phyloP scores from a whole-genome alignment of 1,139 yeast genomes.

The Pichia sp. region DNA sequence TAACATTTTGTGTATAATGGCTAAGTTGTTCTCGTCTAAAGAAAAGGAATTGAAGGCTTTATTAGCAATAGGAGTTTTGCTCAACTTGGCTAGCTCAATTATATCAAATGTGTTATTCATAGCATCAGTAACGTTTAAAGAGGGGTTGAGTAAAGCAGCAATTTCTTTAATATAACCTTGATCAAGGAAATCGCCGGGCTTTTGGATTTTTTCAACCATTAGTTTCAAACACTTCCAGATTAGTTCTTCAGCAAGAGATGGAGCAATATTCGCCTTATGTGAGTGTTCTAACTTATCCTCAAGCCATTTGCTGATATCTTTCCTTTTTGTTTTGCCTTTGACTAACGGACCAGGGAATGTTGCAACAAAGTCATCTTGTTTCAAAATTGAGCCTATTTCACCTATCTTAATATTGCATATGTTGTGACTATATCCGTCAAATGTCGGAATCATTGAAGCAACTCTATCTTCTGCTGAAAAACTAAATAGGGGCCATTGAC shows the following conservation, averaged over 20 bases:
- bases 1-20: conserved; percentile 36
- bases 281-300: conserved; percentile 33
- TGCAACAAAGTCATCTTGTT: conserved; percentile 23
- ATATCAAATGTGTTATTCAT: conserved; percentile 20
- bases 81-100: conserved; percentile 16
- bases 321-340: conserved; percentile 53
- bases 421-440: conserved; percentile 30
- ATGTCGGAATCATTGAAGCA: conserved; percentile 44
- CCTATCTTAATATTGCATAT: conserved; percentile 31
- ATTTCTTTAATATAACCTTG: conserved; percentile 22
- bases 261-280: conserved; percentile 13
- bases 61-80: conserved; percentile 14
- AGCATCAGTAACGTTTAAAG: conserved; percentile 16
- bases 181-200: conserved; percentile 26
- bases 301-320: conserved; percentile 64
- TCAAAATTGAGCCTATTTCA: conserved; percentile 33
- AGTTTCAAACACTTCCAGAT: conserved; percentile 29
- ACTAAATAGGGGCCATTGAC: conserved; percentile 76
- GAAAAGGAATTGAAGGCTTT: conserved; percentile 26
- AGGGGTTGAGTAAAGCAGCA: conserved; percentile 28
- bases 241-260: conserved; percentile 21
- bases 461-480: conserved; percentile 55
- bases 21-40: conserved; percentile 22
- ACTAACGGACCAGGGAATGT: conserved; percentile 62
- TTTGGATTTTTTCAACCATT: conserved; percentile 24